phyloP scores from a whole-genome alignment of 202 grass and related monocot species.

The Dendrocalamus latiflorus region DNA sequence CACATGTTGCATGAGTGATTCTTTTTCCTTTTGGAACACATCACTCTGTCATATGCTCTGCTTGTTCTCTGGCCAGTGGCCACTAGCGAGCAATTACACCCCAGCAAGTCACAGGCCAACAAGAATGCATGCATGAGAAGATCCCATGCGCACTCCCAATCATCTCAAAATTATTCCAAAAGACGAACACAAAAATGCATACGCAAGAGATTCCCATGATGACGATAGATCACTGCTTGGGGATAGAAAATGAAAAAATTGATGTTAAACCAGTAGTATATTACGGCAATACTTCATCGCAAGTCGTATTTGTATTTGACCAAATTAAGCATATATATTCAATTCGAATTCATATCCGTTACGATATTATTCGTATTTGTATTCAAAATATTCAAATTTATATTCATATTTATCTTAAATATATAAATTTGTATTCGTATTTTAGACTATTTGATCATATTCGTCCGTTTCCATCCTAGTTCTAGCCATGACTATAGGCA shows the following conservation, averaged over 20 bases:
- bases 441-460: too few relatives aligned
- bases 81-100: not conserved
- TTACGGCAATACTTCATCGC: not conserved
- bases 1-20: not conserved
- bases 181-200: not conserved
- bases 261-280: not conserved
- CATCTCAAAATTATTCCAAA: not conserved
- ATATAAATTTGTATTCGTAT: too few relatives aligned
- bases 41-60: not conserved
- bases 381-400: too few relatives aligned
- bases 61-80: too few relatives aligned
- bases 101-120: not conserved
- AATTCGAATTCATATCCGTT: too few relatives aligned
- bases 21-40: not conserved
- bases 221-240: not conserved
- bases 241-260: not conserved
- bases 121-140: not conserved
- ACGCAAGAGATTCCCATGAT: constrained; percentile 12
- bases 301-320: too few relatives aligned
- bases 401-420: not conserved
- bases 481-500: too few relatives aligned
- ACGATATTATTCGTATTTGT: too few relatives aligned
- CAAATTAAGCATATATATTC: too few relatives aligned
- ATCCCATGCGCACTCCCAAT: not conserved
- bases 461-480: too few relatives aligned